Percentiles rank a stretch among this genome's conserved stretches.
Evolutionary conservation across 441 rosid genomes (phyloP).

Genomic region (Kokia cookei): DNA sequence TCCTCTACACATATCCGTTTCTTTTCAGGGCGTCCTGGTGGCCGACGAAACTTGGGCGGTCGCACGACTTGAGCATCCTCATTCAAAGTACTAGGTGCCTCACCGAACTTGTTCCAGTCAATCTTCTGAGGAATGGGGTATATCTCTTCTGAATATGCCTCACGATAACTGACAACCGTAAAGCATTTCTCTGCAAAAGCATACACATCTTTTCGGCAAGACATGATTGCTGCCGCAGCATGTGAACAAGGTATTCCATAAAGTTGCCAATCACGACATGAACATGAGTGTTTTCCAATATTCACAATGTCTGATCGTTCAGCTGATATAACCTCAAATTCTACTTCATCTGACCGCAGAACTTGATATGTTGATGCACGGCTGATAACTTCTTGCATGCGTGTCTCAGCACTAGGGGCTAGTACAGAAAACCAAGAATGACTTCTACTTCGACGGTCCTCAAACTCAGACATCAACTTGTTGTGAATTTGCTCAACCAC

Average conservation of each 20-base stretch:
- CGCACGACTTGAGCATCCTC: constrained; percentile 30
- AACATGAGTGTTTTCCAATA: constrained; percentile 39
- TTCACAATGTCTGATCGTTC: constrained; percentile 53
- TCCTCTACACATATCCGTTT: constrained; percentile 46
- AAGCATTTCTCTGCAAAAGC: constrained; percentile 43
- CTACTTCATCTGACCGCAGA: constrained; percentile 58
- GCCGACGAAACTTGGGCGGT: constrained; percentile 50
- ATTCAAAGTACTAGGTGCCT: constrained; percentile 1
- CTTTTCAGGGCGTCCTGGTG: constrained; percentile 60
- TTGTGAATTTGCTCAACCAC: constrained; percentile 44
- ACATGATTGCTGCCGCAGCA: constrained; percentile 50
- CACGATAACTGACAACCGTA: constrained; percentile 35
- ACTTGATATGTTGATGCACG: constrained; percentile 38
- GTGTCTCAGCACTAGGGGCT: constrained; percentile 45
- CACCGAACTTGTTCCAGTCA: constrained; percentile 32
- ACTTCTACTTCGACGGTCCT: constrained; percentile 34
- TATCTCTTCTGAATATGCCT: constrained; percentile 38
- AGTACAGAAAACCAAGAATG: constrained; percentile 41
- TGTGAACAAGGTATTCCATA: constrained; percentile 60
- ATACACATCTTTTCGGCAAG: constrained; percentile 37
- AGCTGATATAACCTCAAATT: constrained; percentile 46
- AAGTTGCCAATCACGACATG: constrained; percentile 58
- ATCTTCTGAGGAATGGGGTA: constrained; percentile 29
- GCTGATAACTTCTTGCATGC: constrained; percentile 32
- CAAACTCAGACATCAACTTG: constrained; percentile 41